Evolutionary conservation across 495 filamentous ascomycete genomes (phyloP), one percentile per base, ranked within the genome.

Genomic region (Penicillium salamii): DNA sequence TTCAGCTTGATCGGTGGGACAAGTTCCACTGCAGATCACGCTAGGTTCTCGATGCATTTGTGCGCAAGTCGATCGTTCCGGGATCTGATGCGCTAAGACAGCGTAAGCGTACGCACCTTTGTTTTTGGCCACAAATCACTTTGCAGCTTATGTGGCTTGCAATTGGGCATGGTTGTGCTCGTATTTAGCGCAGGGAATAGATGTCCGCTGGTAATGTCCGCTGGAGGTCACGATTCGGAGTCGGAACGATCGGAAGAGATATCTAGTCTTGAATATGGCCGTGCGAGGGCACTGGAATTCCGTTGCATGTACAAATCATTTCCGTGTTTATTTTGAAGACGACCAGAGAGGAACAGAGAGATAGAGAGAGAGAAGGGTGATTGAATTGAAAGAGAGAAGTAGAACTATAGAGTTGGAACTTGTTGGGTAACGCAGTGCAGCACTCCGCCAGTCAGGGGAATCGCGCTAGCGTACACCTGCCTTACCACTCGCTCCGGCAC

Each of bases 341-440:
- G 23, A 17, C n/a, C 12, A n/a, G 14, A 17, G 8, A 29, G 12
- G 3, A 7, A 9, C 20, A 21, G 8, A 26, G 23, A 3, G 17
- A 17, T 21, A 39, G 21, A 23, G 9, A 23, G 8, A 19, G 18
- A 39, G n/a, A n/a, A n/a, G n/a, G n/a, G n/a, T n/a, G n/a, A n/a
- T n/a, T n/a, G n/a, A n/a, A n/a, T n/a, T n/a, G n/a, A 26, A 26
- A 26, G 8, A 26, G 23, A 26, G 8, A 26, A 26, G 23, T 4
- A 26, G 8, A 26, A 26, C 23, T 26, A 26, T 8, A 26, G 38
- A 31, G 17, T 40, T 24, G 35, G 35, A 33, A 61, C 52, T 46
- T 63, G 59, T 41, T 66, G 60, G 3, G 63, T 63, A 9, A 56
- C 57, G 40, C 63, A 61, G 46, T 66, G 63, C 35, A 66, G 44